Conservation (phyloP, 495 filamentous ascomycete genomes). For the Penicillium tannophilum region DNA sequence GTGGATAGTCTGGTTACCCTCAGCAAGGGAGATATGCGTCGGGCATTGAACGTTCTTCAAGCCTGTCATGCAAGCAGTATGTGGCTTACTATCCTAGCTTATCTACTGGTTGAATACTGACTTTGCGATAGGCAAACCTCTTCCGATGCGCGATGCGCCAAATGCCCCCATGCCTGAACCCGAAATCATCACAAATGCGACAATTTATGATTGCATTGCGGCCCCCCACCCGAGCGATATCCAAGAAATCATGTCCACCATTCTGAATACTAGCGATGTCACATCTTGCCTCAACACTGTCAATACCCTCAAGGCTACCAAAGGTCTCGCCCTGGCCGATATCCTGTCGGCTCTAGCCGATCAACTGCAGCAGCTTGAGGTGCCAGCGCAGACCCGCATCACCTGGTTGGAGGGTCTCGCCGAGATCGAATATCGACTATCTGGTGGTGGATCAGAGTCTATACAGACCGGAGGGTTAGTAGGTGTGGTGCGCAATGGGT, state of each 20-base stretch:
- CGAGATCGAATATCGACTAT: conserved; percentile 87
- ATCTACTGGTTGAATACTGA: not conserved
- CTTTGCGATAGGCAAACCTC: conserved; percentile 59
- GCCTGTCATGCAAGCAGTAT: conserved; percentile 92
- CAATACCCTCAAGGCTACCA: conserved; percentile 78
- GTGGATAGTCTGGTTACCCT: conserved; percentile 78
- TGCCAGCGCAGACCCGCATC: conserved; percentile 83
- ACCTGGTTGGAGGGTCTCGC: conserved; percentile 90
- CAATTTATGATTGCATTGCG: conserved; percentile 97
- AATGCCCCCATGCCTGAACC: conserved; percentile 57
- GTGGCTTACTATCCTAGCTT: conserved; percentile 12
- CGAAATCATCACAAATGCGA: conserved; percentile 84
- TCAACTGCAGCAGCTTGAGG: conserved; percentile 78
- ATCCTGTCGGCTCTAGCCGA: conserved; percentile 85
- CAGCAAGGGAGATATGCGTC: conserved; percentile 94
- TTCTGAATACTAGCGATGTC: conserved; percentile 81
- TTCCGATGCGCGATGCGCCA: conserved; percentile 64
- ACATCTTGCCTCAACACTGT: conserved; percentile 84
- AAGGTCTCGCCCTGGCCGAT: conserved; percentile 92
- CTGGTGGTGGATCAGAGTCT: conserved; percentile 83
- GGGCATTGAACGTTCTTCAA: conserved; percentile 93
- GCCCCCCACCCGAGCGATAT: conserved; percentile 92
- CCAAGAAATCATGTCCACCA: conserved; percentile 75
- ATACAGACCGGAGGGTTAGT: conserved; percentile 93
- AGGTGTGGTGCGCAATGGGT: conserved; percentile 84